phyloP scores from a whole-genome alignment of 257 asterid species.

The Petunia secreta region DNA sequence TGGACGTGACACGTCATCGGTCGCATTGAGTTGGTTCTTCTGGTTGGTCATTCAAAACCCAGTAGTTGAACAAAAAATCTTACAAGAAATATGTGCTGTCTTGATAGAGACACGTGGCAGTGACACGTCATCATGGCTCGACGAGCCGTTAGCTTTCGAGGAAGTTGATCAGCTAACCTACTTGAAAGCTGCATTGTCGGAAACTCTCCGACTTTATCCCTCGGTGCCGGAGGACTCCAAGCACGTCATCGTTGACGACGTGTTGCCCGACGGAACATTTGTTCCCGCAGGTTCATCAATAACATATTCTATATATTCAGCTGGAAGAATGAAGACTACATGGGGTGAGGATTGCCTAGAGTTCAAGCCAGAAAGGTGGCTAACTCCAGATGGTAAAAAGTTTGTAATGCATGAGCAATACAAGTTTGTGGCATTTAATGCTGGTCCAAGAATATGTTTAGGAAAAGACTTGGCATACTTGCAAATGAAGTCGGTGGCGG shows the following conservation, averaged over 20 bases:
- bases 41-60: slow-evolving; percentile 79
- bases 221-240: slow-evolving; percentile 94
- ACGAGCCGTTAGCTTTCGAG: slow-evolving; percentile 64
- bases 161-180: slow-evolving; percentile 77
- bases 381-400: slow-evolving; percentile 44
- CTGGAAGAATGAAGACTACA: slow-evolving; percentile 74
- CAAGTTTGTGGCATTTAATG: slow-evolving; percentile 87
- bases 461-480: slow-evolving; percentile 89
- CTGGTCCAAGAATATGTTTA: slow-evolving; percentile 83
- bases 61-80: slow-evolving; percentile 55
- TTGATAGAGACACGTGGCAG: slow-evolving; percentile 71
- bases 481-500: slow-evolving; percentile 90
- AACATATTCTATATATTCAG: slow-evolving; percentile 87
- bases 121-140: slow-evolving; percentile 51
- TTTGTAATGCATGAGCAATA: slow-evolving; percentile 71
- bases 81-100: slow-evolving; percentile 61
- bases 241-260: slow-evolving; percentile 76
- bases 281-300: slow-evolving; percentile 87
- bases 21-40: slow-evolving; percentile 91
- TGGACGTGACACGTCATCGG: slow-evolving; percentile 95
- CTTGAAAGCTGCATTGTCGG: slow-evolving; percentile 77
- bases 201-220: slow-evolving; percentile 81
- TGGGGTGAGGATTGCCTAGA: slow-evolving; percentile 93
- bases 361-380: slow-evolving; percentile 86
- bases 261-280: slow-evolving; percentile 81